A percentile compares a stretch with the other conserved stretches of the same genome.
phyloP scores from a whole-genome alignment of 2,329 filamentous ascomycete species.

The Blastomyces percursus region DNA sequence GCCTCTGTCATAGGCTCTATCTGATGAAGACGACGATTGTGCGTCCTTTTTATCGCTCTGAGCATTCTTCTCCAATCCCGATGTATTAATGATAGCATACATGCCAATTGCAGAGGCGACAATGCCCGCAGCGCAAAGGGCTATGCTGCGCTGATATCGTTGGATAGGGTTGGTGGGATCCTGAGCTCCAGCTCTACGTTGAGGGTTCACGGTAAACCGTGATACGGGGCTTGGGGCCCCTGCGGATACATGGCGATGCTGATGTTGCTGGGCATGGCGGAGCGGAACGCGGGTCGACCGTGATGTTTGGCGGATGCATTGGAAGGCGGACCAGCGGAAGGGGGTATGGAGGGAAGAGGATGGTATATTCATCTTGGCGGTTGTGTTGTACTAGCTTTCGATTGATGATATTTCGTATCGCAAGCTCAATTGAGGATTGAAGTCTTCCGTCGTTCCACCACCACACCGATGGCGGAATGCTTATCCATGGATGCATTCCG shows the following conservation, averaged over 20 bases:
- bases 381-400: not conserved
- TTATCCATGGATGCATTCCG: no score
- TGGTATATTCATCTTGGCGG: conserved; percentile 8
- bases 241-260: not conserved
- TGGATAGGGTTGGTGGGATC: conserved; percentile 19
- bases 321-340: conserved; percentile 11
- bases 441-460: not conserved
- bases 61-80: conserved; percentile 18
- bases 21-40: not conserved
- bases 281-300: not conserved
- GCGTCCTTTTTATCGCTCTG: not conserved
- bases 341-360: conserved; percentile 8
- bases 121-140: conserved; percentile 29
- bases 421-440: not conserved
- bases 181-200: conserved; percentile 11
- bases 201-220: conserved; percentile 2
- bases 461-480: not conserved
- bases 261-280: conserved; percentile 8
- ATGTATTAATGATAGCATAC: conserved; percentile 27
- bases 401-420: not conserved
- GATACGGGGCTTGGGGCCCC: not conserved
- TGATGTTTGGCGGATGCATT: conserved; percentile 10
- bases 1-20: not conserved
- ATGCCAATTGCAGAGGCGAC: conserved; percentile 30
- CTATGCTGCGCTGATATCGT: conserved; percentile 24